phyloP scores from a whole-genome alignment of 352 stramenopile species.

The Globisporangium yorkense region DNA sequence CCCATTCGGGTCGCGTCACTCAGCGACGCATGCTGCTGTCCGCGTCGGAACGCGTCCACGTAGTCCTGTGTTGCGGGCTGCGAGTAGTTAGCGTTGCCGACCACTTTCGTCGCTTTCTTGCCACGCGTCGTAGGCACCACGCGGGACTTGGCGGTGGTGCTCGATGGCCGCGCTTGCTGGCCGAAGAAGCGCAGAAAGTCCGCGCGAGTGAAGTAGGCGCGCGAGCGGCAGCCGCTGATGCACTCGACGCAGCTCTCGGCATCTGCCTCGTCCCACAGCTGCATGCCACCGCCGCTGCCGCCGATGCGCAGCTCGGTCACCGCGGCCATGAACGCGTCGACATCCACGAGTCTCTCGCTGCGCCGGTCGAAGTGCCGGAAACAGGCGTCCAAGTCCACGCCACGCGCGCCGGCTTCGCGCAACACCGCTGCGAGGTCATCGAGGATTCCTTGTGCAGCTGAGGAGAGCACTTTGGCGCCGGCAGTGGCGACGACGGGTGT shows the following conservation, averaged over 20 bases:
- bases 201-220: constrained; percentile 42
- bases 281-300: background rate
- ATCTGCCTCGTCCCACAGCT: constrained; percentile 37
- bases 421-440: constrained; percentile 42
- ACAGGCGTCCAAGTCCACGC: constrained; percentile 40
- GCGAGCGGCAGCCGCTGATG: constrained; percentile 32
- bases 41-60: constrained; percentile 3
- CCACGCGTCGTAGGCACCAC: background rate
- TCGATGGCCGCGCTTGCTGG: background rate
- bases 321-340: constrained; percentile 45
- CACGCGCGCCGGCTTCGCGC: constrained; percentile 35
- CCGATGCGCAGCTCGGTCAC: constrained; percentile 36
- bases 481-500: background rate
- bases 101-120: background rate
- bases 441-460: constrained; percentile 16
- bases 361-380: constrained; percentile 55
- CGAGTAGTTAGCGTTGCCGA: background rate
- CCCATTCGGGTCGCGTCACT: background rate
- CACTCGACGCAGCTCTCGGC: constrained; percentile 34
- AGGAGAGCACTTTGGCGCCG: background rate
- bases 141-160: background rate
- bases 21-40: constrained; percentile 7
- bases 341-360: constrained; percentile 35
- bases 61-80: constrained; percentile 2
- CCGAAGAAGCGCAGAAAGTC: constrained; percentile 51